Conservation (phyloP, 345 rosid genomes). For the Gossypium arboreum region DNA sequence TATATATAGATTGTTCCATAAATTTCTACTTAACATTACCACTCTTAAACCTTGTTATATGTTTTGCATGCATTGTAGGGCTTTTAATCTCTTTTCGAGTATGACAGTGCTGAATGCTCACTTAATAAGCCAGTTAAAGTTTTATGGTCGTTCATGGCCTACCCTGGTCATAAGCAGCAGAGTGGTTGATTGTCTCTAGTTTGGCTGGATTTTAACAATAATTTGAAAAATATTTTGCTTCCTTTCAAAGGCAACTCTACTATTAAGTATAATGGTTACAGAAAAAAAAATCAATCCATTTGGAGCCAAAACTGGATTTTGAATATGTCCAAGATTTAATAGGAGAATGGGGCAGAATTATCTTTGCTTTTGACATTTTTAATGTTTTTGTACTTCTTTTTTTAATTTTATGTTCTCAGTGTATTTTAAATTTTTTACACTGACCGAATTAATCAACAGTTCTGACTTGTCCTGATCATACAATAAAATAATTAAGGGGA, state of each 20-base stretch:
- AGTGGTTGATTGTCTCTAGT: background rate
- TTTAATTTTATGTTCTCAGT: background rate
- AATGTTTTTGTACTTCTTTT: background rate
- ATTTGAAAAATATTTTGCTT: background rate
- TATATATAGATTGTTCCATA: background rate
- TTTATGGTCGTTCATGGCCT: background rate
- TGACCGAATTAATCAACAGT: background rate
- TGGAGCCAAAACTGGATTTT: background rate
- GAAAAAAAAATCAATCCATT: background rate
- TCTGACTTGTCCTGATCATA: background rate
- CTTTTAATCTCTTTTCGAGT: background rate
- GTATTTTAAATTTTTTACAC: background rate
- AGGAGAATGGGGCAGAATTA: background rate
- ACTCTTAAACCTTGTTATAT: background rate
- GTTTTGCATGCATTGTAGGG: background rate
- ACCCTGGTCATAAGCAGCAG: background rate
- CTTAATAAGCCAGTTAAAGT: background rate
- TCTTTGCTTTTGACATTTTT: constrained; percentile 4
- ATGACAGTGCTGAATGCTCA: background rate
- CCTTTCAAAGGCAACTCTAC: background rate
- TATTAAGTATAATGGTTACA: background rate
- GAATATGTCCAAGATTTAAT: background rate
- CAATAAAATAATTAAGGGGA: background rate
- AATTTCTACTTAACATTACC: background rate
- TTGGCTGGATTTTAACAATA: background rate